Percentiles rank a stretch among this genome's conserved stretches.
These are phyloP conservation scores for Yueomyces sinensis DNA, from an alignment of 805 yeast genomes.

Conservation along the genomic window DNA sequence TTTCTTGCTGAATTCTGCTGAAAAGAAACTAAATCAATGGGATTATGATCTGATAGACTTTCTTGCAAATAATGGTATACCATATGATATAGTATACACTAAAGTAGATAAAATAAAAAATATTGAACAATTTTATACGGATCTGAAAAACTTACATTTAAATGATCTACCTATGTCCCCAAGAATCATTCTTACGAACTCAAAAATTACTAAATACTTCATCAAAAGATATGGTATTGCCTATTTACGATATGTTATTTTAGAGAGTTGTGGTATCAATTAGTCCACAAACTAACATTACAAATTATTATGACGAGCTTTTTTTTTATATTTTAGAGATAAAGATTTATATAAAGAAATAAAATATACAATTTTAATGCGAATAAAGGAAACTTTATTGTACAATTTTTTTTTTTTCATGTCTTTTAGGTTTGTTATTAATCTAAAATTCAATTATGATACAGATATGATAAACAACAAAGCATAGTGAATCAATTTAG, in stretches of 20 bases:
- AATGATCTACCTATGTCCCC: conserved; percentile 31
- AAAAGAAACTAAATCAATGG: conserved; percentile 42
- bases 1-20: conserved; percentile 48
- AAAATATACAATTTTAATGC: too few species aligned
- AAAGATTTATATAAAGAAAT: too few species aligned
- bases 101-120: conserved; percentile 49
- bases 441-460: too few species aligned
- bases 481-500: too few species aligned
- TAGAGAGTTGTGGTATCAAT: conserved; percentile 40
- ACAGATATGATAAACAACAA: too few species aligned
- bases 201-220: conserved; percentile 25
- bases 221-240: conserved; percentile 38
- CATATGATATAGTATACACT: conserved; percentile 66
- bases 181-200: conserved; percentile 38
- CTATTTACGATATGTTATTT: conserved; percentile 36
- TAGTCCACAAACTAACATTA: too few species aligned
- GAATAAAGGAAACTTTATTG: too few species aligned
- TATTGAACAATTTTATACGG: conserved; percentile 26
- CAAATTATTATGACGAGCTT: too few species aligned
- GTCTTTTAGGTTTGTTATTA: too few species aligned
- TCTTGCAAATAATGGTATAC: conserved; percentile 40
- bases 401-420: too few species aligned
- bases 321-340: too few species aligned
- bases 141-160: conserved; percentile 27
- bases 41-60: conserved; percentile 42